Conservation (phyloP, 768 basidiomycete species). For the Rhizopogon rudus region DNA sequence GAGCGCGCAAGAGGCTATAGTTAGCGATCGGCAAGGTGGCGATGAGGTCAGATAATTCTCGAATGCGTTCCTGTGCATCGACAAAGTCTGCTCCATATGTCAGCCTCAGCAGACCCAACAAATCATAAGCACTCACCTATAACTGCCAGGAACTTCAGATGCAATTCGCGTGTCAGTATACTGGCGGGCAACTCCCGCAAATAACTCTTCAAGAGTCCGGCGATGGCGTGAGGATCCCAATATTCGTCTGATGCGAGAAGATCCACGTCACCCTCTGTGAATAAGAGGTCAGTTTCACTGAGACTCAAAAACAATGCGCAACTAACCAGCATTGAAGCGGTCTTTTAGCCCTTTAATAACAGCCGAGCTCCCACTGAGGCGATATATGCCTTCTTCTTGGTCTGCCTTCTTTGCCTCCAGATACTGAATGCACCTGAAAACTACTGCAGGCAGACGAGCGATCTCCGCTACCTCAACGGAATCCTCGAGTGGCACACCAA, state of each 20-base stretch:
- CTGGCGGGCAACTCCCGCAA: conserved; percentile 91
- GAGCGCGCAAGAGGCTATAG: conserved; percentile 88
- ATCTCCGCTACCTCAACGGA: conserved; percentile 87
- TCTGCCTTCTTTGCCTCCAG: conserved; percentile 92
- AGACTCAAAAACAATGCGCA: conserved; percentile 2
- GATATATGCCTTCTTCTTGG: conserved; percentile 96
- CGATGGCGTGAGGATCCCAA: conserved; percentile 97
- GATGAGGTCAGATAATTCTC: conserved; percentile 82
- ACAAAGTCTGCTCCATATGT: conserved; percentile 64
- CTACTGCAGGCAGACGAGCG: conserved; percentile 87
- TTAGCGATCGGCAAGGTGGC: conserved; percentile 86
- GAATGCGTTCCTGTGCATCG: conserved; percentile 82
- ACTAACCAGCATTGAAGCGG: conserved; percentile 83
- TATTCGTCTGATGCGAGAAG: conserved; percentile 84
- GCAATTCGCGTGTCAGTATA: conserved; percentile 88
- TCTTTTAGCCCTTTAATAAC: conserved; percentile 94
- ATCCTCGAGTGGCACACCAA: conserved; percentile 84
- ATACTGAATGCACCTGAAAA: conserved; percentile 94
- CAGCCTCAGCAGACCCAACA: conserved; percentile 5
- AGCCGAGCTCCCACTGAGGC: conserved; percentile 89
- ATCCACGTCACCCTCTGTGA: conserved; percentile 91
- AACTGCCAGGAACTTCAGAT: conserved; percentile 85
- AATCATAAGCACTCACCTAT: conserved; percentile 63
- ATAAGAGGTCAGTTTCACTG: conserved; percentile 5
- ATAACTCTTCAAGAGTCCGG: conserved; percentile 90